Percentiles rank a stretch among this genome's conserved stretches.
Conservation (phyloP, 805 yeast genomes). For the Candida arabinofermentans region DNA sequence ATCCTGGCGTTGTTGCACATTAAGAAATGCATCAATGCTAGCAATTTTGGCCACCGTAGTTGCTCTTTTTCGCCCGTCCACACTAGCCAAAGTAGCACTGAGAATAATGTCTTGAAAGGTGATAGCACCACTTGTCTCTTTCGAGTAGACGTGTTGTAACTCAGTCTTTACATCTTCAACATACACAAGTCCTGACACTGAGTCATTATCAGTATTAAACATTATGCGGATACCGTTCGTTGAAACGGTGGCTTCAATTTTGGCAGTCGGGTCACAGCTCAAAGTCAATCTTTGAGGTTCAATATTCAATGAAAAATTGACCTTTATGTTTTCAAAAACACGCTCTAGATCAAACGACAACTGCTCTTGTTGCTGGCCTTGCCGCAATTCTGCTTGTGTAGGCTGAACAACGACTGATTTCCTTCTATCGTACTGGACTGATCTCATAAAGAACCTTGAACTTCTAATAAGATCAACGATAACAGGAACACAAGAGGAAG, state of each 20-base stretch:
- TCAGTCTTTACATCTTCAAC: conserved; percentile 62
- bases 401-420: conserved; percentile 1
- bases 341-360: conserved; percentile 35
- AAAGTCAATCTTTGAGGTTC: conserved; percentile 72
- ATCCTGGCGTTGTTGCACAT: conserved; percentile 84
- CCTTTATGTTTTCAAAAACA: conserved; percentile 51
- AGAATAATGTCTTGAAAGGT: conserved; percentile 42
- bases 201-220: conserved; percentile 46
- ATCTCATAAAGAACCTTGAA: conserved; percentile 43
- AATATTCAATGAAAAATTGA: conserved; percentile 59
- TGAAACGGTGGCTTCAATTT: conserved; percentile 81
- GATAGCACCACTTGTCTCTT: conserved; percentile 80
- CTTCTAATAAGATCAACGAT: conserved; percentile 54
- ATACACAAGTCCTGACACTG: conserved; percentile 38
- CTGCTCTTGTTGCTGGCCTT: conserved; percentile 3
- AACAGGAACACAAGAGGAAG: conserved; percentile 77
- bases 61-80: conserved; percentile 35
- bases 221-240: conserved; percentile 63
- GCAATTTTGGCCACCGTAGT: conserved; percentile 48
- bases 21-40: conserved; percentile 58
- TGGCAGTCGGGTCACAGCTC: conserved; percentile 92
- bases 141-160: conserved; percentile 84
- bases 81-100: conserved; percentile 44
- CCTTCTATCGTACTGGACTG: conserved; percentile 7
- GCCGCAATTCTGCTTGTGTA: conserved; percentile 1